A percentile compares a stretch with the other conserved stretches of the same genome.
Conservation (phyloP, 225 moss, liverwort and hornwort genomes). For the Lunularia cruciata region DNA sequence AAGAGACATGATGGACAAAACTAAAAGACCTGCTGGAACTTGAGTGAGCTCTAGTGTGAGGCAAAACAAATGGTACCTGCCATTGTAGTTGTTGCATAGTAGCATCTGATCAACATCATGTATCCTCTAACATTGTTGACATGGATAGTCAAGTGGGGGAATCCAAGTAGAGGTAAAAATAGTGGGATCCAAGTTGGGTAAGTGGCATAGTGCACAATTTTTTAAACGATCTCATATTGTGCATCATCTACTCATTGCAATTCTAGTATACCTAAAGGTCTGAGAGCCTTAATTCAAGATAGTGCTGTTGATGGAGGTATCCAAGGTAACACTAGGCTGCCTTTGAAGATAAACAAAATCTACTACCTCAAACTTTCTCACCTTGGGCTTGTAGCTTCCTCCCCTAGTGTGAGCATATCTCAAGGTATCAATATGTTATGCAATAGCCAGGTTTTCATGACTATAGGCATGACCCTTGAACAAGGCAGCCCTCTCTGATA, state of each 20-base stretch:
- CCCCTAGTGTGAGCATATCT: too few species aligned
- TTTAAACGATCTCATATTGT: background rate
- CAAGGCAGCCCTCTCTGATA: too few species aligned
- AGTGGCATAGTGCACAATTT: slow-evolving; percentile 13
- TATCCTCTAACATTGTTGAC: slow-evolving; percentile 4
- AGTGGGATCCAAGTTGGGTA: slow-evolving; percentile 6
- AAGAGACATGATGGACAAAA: too few species aligned
- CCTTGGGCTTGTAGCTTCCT: too few species aligned
- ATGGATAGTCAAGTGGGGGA: slow-evolving; percentile 16
- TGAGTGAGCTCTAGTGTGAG: too few species aligned
- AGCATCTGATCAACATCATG: slow-evolving; percentile 10
- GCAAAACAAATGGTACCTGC: too few species aligned
- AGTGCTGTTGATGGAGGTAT: background rate
- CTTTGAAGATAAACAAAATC: background rate
- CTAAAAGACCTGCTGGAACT: too few species aligned
- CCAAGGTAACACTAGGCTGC: background rate
- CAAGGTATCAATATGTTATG: too few species aligned
- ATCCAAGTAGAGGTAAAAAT: slow-evolving; percentile 10
- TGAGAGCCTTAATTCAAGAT: background rate
- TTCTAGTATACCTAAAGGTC: background rate
- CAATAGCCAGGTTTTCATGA: too few species aligned
- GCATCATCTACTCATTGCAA: too few species aligned
- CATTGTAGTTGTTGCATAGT: background rate
- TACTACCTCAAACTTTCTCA: background rate
- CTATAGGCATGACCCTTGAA: too few species aligned